Conservation (phyloP, 768 basidiomycete species). For the Pilatotrama ljubarskyi region DNA sequence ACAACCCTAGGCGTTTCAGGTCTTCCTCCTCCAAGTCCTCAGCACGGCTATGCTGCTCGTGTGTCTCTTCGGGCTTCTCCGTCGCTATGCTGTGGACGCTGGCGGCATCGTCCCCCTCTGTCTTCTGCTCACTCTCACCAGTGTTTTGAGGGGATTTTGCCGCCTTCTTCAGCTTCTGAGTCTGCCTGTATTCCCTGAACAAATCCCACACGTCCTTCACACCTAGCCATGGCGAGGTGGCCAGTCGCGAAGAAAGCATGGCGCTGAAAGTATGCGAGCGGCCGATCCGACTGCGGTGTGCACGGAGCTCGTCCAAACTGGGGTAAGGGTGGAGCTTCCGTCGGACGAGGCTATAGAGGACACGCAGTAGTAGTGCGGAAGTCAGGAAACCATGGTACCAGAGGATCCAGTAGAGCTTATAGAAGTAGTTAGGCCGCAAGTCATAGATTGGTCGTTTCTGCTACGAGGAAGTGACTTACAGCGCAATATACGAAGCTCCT, state of each 20-base stretch:
- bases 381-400: constrained; percentile 62
- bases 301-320: constrained; percentile 51
- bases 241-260: constrained; percentile 47
- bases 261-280: constrained; percentile 55
- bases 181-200: constrained; percentile 44
- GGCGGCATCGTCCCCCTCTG: not conserved
- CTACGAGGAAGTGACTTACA: constrained; percentile 38
- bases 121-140: constrained; percentile 20
- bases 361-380: constrained; percentile 48
- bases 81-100: not conserved
- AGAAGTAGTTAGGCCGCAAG: no score
- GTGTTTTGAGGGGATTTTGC: constrained; percentile 7
- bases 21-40: constrained; percentile 37
- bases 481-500: constrained; percentile 51
- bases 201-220: constrained; percentile 56
- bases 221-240: constrained; percentile 45
- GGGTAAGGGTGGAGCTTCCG: constrained; percentile 56
- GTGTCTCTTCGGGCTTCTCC: not conserved
- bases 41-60: constrained; percentile 5
- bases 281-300: constrained; percentile 48
- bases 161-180: constrained; percentile 34
- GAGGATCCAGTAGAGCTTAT: constrained; percentile 59
- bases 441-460: no score
- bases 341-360: constrained; percentile 50
- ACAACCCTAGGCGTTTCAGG: constrained; percentile 44